Evolutionary conservation across 2,329 filamentous ascomycete genomes (phyloP).

Genomic region (Pseudocercospora crystallina): DNA sequence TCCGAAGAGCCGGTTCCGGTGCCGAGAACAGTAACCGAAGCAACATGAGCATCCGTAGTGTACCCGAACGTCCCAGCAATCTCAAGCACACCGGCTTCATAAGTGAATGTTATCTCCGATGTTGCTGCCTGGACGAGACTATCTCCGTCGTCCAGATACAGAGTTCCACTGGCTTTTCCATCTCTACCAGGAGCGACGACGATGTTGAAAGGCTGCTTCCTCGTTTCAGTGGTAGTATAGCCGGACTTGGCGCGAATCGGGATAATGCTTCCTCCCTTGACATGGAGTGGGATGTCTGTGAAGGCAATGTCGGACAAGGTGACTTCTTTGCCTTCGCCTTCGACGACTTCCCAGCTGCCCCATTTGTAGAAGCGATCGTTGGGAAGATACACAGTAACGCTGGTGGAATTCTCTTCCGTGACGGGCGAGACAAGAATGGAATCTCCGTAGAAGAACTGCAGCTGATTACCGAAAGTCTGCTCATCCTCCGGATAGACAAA

Average conservation of each 20-base stretch:
- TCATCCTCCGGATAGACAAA: conserved; percentile 64
- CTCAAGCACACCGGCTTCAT: conserved; percentile 44
- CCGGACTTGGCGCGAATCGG: conserved; percentile 56
- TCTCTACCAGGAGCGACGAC: conserved; percentile 64
- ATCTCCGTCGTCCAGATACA: conserved; percentile 79
- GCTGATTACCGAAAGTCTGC: conserved; percentile 52
- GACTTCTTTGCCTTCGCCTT: conserved; percentile 46
- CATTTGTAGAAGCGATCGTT: conserved; percentile 61
- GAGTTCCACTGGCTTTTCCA: conserved; percentile 62
- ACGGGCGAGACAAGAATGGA: conserved; percentile 58
- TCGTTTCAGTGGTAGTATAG: conserved; percentile 63
- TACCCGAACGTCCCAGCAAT: conserved; percentile 14
- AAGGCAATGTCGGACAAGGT: conserved; percentile 44
- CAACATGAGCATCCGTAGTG: conserved; percentile 8
- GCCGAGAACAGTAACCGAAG: conserved; percentile 12
- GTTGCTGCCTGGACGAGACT: conserved; percentile 58
- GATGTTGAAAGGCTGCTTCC: conserved; percentile 67
- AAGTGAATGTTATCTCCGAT: conserved; percentile 61
- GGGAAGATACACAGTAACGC: conserved; percentile 57
- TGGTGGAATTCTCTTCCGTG: conserved; percentile 51
- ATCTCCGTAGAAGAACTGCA: conserved; percentile 61
- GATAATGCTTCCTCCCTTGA: conserved; percentile 63
- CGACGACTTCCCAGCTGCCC: conserved; percentile 50
- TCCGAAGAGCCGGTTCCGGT: background rate
- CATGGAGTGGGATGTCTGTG: conserved; percentile 63